Evolutionary conservation across 495 filamentous ascomycete species (phyloP), one percentile per base, ranked within the genome.

Genomic region (Recurvomyces mirabilis): DNA sequence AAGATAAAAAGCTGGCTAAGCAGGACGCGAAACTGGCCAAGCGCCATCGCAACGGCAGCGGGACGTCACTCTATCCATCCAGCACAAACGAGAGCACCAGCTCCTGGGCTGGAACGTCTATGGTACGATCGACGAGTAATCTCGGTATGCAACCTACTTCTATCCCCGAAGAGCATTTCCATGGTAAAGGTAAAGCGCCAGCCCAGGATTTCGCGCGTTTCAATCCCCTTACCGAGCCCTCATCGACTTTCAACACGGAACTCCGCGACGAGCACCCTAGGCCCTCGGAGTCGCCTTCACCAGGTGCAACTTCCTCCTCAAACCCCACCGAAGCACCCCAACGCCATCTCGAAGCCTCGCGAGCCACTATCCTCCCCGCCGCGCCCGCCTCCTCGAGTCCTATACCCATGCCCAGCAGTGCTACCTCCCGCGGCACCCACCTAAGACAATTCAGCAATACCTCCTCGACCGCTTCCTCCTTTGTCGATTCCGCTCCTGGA

Each of bases 361-460:
- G 53, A 29, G 21, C 54, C 39, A 38, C 56, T 49, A 33, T 72
- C 63, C 55, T 51, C 46, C 62, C 52, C 43, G 43, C 12, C 25
- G 21, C 21, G 7, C 7, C 29, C 44, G 47, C 53, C n/a, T n/a
- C n/a, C 43, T 55, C 38, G 34, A 58, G 52, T 48, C 59, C 59
- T 0, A 59, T 53, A 30, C 42, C 46, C 21, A 49, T 25, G 14
- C 36, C 53, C 28, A 52, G 32, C 53, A 60, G 71, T 31, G 49
- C 65, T 43, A 57, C 69, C 32, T 71, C 78, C 19, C 41, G 28
- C 4, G 83, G 81, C 38, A n/a, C 39, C 17, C 82, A 86, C 55
- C 68, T 89, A 4, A 72, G 85, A 5, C 79, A 86, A 41, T 77
- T 87, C 59, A 88, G 83, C 37, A 89, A 79, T 52, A 81, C 84